These are phyloP conservation scores for Lactarius indigo DNA, from an alignment of 768 basidiomycete genomes.

Conservation along the genomic window DNA sequence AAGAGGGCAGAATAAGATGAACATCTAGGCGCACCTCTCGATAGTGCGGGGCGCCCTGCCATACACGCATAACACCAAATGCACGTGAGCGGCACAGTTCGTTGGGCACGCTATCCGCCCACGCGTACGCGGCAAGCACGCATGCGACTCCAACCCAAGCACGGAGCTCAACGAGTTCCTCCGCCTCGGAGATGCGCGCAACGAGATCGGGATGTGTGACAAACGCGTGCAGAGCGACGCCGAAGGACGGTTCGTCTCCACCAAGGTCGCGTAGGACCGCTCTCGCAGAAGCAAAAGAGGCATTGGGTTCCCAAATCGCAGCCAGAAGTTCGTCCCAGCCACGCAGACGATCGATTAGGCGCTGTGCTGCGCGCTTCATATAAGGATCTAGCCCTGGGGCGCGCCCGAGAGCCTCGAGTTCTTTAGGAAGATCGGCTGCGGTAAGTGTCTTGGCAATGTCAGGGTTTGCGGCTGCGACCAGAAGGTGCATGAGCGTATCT, in stretches of 20 bases:
- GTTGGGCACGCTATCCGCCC: constrained; percentile 74
- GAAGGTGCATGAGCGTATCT: constrained; percentile 50
- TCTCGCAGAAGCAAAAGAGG: constrained; percentile 48
- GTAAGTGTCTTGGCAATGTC: constrained; percentile 58
- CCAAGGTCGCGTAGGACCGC: constrained; percentile 58
- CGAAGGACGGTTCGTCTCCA: constrained; percentile 61
- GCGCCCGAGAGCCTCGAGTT: constrained; percentile 38
- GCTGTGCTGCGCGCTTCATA: constrained; percentile 44
- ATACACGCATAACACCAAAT: constrained; percentile 57
- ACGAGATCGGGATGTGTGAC: constrained; percentile 53
- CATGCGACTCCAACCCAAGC: constrained; percentile 65
- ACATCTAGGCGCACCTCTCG: constrained; percentile 49
- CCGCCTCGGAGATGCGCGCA: constrained; percentile 29
- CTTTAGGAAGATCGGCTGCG: constrained; percentile 39
- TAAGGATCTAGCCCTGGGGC: constrained; percentile 39
- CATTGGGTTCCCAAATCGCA: constrained; percentile 50
- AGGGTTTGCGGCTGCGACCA: constrained; percentile 62
- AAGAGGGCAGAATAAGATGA: background rate
- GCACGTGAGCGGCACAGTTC: constrained; percentile 60
- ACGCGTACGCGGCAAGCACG: constrained; percentile 70
- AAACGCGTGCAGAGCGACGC: constrained; percentile 72
- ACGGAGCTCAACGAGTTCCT: constrained; percentile 57
- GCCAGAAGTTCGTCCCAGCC: constrained; percentile 64
- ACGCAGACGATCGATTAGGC: constrained; percentile 47
- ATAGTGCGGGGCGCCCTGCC: constrained; percentile 69